A percentile compares a stretch with the other conserved stretches of the same genome.
Evolutionary conservation across 108 stramenopile species (phyloP).

Genomic region (Pinguiococcus pyrenoidosus): DNA sequence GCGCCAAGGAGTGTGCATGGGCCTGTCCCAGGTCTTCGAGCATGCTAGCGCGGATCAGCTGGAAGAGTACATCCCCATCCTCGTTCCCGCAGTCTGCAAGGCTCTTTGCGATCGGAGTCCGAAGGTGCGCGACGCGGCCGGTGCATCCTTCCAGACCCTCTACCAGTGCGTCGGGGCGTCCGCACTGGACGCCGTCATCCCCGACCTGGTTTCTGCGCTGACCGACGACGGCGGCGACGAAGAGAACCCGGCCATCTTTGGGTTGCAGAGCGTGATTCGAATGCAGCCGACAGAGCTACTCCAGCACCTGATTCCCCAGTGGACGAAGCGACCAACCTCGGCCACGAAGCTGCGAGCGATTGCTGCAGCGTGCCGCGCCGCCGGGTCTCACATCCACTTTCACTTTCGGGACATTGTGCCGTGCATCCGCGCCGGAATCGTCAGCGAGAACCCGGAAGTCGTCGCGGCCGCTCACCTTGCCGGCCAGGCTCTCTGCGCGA

Average conservation of each 20-base stretch:
- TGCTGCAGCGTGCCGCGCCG: conserved; percentile 67
- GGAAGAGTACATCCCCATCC: conserved; percentile 65
- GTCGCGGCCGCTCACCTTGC: no score
- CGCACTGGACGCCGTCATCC: conserved; percentile 82
- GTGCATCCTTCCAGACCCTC: conserved; percentile 82
- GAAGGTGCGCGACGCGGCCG: conserved; percentile 68
- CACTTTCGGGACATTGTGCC: conserved; percentile 68
- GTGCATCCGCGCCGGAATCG: conserved; percentile 48
- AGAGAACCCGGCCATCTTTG: no score
- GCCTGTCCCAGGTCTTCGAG: conserved; percentile 78
- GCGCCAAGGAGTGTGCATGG: conserved; percentile 83
- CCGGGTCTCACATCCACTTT: conserved; percentile 59
- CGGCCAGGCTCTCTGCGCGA: not conserved
- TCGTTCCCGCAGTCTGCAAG: conserved; percentile 81
- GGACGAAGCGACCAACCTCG: no score
- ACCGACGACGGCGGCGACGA: conserved; percentile 43
- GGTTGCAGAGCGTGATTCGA: no score
- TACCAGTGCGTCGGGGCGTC: conserved; percentile 63
- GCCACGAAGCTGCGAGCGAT: no score
- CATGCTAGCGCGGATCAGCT: conserved; percentile 78
- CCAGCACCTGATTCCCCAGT: conserved; percentile 78
- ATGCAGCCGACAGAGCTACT: no score
- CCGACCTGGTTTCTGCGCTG: conserved; percentile 64
- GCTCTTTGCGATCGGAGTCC: conserved; percentile 70
- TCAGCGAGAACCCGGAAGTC: no score